These are phyloP conservation scores for Termitomyces sp. DNA, from an alignment of 768 basidiomycete species.

Conservation along the genomic window DNA sequence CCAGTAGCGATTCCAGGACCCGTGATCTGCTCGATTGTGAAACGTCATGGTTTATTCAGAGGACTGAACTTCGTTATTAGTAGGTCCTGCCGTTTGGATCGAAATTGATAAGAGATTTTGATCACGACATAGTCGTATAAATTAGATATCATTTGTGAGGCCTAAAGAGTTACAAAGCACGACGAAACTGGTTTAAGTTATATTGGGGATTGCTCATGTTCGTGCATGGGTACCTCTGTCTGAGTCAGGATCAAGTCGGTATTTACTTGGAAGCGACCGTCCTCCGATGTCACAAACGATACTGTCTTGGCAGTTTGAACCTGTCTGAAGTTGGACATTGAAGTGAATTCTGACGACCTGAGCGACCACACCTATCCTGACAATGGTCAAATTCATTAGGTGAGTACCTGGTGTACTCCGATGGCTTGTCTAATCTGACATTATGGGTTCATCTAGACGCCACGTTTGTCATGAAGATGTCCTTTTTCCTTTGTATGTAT, in stretches of 20 bases:
- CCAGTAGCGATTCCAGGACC: neutral
- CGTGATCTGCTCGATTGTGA: neutral
- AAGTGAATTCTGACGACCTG: neutral
- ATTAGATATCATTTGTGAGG: neutral
- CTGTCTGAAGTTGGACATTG: too few species aligned
- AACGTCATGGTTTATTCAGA: neutral
- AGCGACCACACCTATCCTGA: neutral
- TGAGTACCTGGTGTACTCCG: neutral
- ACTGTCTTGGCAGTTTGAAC: neutral
- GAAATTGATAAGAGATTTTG: neutral
- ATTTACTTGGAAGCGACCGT: neutral
- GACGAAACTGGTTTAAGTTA: neutral
- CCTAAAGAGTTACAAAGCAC: neutral
- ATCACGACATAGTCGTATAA: neutral
- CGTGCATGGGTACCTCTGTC: neutral
- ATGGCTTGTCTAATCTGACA: neutral
- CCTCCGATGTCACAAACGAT: neutral
- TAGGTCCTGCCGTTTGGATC: neutral
- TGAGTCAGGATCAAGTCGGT: neutral
- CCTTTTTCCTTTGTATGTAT: neutral
- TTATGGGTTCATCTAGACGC: neutral
- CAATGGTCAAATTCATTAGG: neutral
- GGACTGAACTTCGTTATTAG: neutral
- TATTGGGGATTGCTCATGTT: neutral
- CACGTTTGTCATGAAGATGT: neutral